These are phyloP conservation scores for Leucaena leucocephala DNA, from an alignment of 306 rosid species.

Conservation along the genomic window DNA sequence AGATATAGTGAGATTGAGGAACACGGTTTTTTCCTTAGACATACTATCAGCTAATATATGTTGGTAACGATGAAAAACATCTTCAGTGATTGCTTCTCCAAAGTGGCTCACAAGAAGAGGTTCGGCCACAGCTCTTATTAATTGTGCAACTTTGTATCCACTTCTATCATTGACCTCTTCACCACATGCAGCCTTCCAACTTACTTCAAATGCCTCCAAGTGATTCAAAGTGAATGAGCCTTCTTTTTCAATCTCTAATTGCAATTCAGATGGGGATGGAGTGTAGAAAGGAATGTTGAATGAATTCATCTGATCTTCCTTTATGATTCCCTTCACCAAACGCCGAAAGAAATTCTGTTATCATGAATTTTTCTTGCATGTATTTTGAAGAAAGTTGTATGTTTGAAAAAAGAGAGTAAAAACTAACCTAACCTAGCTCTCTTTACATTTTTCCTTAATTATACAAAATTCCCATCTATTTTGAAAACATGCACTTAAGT, in stretches of 20 bases:
- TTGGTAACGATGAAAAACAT: conserved; percentile 39
- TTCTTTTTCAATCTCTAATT: background rate
- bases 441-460: too few relatives aligned
- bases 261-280: background rate
- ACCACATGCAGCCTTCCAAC: conserved; percentile 13
- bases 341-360: background rate
- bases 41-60: conserved; percentile 37
- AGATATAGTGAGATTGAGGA: conserved; percentile 41
- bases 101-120: conserved; percentile 46
- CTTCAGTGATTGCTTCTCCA: conserved; percentile 52
- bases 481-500: too few relatives aligned
- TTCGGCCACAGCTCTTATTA: background rate
- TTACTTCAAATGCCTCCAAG: conserved; percentile 25
- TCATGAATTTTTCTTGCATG: too few relatives aligned
- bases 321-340: background rate
- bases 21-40: conserved; percentile 44
- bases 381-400: too few relatives aligned
- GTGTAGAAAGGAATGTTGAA: background rate
- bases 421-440: too few relatives aligned
- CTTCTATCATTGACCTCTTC: background rate
- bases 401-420: too few relatives aligned
- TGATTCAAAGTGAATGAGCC: background rate
- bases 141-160: background rate
- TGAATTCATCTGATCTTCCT: background rate
- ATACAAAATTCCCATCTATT: too few relatives aligned